Percentiles rank a stretch among this genome's conserved stretches.
Conservation (phyloP, 257 asterid genomes). For the Osmanthus fragrans region DNA sequence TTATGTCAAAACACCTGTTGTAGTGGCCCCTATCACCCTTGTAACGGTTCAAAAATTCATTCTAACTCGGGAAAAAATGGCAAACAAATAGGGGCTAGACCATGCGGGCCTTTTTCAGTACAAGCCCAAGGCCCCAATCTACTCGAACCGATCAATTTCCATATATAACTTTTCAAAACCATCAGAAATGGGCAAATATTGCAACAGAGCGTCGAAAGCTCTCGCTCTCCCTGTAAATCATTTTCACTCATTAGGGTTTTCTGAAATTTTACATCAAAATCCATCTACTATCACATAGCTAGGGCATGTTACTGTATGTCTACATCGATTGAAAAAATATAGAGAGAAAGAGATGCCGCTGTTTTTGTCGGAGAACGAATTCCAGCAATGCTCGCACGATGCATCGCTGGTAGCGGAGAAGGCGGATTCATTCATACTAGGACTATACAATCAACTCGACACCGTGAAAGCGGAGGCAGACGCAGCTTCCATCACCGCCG, state of each 20-base stretch:
- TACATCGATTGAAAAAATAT: not conserved
- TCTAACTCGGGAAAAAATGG: too few species aligned
- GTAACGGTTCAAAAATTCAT: too few species aligned
- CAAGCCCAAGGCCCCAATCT: too few species aligned
- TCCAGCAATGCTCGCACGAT: slow-evolving; percentile 57
- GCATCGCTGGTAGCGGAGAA: slow-evolving; percentile 62
- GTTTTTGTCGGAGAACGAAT: slow-evolving; percentile 80
- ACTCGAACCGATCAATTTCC: too few species aligned
- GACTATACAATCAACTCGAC: slow-evolving; percentile 63
- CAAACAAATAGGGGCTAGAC: too few species aligned
- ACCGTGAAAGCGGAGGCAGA: slow-evolving; percentile 84
- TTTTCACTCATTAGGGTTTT: slow-evolving; percentile 20
- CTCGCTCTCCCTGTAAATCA: slow-evolving; percentile 16
- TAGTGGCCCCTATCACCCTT: too few species aligned
- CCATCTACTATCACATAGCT: not conserved
- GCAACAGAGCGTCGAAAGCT: not conserved
- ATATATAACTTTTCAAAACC: too few species aligned
- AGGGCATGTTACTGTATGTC: slow-evolving; percentile 6
- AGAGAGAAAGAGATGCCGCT: slow-evolving; percentile 57
- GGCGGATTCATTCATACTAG: slow-evolving; percentile 81
- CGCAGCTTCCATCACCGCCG: slow-evolving; percentile 85
- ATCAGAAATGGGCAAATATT: too few species aligned
- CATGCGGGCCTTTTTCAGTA: too few species aligned
- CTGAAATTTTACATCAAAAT: not conserved
- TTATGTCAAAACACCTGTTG: too few species aligned